Percentiles rank a stretch among this genome's conserved stretches.
Conservation (phyloP, 1,284 basidiomycete species). For the Cutaneotrichosporon mucoides region DNA sequence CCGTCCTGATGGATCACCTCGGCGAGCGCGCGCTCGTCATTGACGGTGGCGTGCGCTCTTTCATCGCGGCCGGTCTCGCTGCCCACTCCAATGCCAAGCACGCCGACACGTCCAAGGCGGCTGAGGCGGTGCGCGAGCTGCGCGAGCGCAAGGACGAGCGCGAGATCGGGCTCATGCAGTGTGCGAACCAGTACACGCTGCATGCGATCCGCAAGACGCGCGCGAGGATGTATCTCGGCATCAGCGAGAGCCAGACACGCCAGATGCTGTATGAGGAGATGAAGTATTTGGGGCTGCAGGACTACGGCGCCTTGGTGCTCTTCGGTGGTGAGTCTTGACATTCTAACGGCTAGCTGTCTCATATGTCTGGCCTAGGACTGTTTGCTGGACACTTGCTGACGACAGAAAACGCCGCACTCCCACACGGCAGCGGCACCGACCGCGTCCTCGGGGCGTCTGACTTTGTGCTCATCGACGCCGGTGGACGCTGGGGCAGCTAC, state of each 20-base stretch:
- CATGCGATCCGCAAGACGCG: conserved; percentile 67
- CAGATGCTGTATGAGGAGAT: conserved; percentile 59
- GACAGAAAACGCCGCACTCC: conserved; percentile 81
- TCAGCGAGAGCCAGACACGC: conserved; percentile 66
- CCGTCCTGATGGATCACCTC: conserved; percentile 53
- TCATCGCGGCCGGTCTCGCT: conserved; percentile 55
- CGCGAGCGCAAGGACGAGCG: conserved; percentile 68
- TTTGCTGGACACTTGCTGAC: no score
- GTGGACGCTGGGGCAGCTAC: conserved; percentile 67
- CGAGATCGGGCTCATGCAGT: conserved; percentile 68
- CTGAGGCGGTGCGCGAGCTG: conserved; percentile 55
- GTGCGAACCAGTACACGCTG: conserved; percentile 75
- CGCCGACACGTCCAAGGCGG: conserved; percentile 49
- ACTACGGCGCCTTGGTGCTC: conserved; percentile 61
- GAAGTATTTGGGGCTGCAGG: conserved; percentile 57
- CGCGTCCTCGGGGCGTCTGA: conserved; percentile 58
- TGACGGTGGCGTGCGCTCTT: conserved; percentile 59
- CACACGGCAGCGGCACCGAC: conserved; percentile 73
- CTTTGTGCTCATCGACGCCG: conserved; percentile 71
- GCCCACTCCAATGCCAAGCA: conserved; percentile 30
- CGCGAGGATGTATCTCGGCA: conserved; percentile 63
- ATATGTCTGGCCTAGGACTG: no score
- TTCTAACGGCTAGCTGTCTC: no score
- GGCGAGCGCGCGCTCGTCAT: conserved; percentile 51
- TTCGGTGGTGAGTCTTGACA: conserved; percentile 68